phyloP scores from a whole-genome alignment of 768 basidiomycete species.

The Kwoniella heveanensis region DNA sequence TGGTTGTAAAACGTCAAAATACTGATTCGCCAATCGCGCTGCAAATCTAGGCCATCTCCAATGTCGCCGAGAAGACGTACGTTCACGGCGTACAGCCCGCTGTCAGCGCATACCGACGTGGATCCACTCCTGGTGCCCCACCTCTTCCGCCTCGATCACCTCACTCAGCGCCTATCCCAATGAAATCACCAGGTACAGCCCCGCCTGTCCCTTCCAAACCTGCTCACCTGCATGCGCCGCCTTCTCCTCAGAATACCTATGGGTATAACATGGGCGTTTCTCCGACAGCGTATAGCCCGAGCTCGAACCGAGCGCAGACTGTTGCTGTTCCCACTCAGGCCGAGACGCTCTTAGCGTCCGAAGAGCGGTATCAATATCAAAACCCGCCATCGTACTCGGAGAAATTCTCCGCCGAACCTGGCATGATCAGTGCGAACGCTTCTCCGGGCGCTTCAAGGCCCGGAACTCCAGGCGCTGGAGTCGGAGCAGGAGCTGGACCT shows the following conservation, averaged over 20 bases:
- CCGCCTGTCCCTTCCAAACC: slow-evolving; percentile 18
- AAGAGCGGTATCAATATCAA: slow-evolving; percentile 7
- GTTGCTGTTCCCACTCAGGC: slow-evolving; percentile 19
- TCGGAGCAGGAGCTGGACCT: background rate
- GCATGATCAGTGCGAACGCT: background rate
- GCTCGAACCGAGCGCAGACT: slow-evolving; percentile 1
- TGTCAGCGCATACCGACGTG: slow-evolving; percentile 21
- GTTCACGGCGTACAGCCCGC: slow-evolving; percentile 28
- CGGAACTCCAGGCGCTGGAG: slow-evolving; percentile 1
- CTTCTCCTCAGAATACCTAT: slow-evolving; percentile 3
- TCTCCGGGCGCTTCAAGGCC: slow-evolving; percentile 12
- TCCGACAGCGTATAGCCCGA: background rate
- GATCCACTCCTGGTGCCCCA: slow-evolving; percentile 1
- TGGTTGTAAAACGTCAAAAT: too few relatives aligned
- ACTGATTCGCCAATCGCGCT: too few relatives aligned
- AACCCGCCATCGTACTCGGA: slow-evolving; percentile 14
- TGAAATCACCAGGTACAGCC: background rate
- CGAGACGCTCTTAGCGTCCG: slow-evolving; percentile 20
- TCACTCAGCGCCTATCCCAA: slow-evolving; percentile 1
- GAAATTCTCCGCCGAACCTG: slow-evolving; percentile 8
- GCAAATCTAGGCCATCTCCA: slow-evolving; percentile 35
- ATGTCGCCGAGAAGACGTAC: slow-evolving; percentile 40
- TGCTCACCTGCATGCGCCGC: background rate
- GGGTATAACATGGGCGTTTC: background rate
- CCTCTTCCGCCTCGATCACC: slow-evolving; percentile 17